Evolutionary conservation across 23 red algal genomes (phyloP), one percentile per base, ranked within the genome.

Genomic region (Gracilaria vermiculophylla): DNA sequence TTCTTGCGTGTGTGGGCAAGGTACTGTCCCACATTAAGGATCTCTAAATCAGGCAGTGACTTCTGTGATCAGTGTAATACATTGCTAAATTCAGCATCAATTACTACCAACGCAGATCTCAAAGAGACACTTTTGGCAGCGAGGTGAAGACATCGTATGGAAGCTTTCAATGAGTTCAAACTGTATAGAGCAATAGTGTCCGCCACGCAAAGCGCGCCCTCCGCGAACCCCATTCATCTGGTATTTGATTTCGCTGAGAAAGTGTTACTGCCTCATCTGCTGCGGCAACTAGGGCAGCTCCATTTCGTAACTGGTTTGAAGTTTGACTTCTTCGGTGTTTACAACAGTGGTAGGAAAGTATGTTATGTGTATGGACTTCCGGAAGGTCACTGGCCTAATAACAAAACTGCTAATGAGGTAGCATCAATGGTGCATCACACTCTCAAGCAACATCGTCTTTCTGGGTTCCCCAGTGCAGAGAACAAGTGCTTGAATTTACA

Each of bases 181-280:
- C 10, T 14, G 56, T 62, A 62, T n/a, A n/a, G n/a, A 27, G 8
- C n/a, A 27, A 29, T 27, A 5, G 5, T 60, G n/a, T 5, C 19
- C n/a, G 25, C 27, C 31, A 17, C 29, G 5, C 27, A 34, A 12
- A 66, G 19, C 35, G 28, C 7, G 2, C 19, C 61, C 8, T 37
- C 61, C 13, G 4, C 5, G 7, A 5, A 29, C 5, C 61, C 47
- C 19, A 44, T 69, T 48, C 62, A 85, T 44, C 16, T 85, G 41
- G 32, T 70, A 53, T 85, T 85, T 55, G 60, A 85, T 57, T 85
- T 85, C 29, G 80, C 80, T 8, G 80, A 85, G 42, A 70, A 85
- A 24, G 80, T 85, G 9, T 37, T 82, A 40, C 78, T 82, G 15
- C 78, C 78, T 39, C 78, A 49, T 5, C 58, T 82, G 4, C 35